Evolutionary conservation across 2,329 filamentous ascomycete genomes (phyloP).

Genomic region (Neobulgaria alba): DNA sequence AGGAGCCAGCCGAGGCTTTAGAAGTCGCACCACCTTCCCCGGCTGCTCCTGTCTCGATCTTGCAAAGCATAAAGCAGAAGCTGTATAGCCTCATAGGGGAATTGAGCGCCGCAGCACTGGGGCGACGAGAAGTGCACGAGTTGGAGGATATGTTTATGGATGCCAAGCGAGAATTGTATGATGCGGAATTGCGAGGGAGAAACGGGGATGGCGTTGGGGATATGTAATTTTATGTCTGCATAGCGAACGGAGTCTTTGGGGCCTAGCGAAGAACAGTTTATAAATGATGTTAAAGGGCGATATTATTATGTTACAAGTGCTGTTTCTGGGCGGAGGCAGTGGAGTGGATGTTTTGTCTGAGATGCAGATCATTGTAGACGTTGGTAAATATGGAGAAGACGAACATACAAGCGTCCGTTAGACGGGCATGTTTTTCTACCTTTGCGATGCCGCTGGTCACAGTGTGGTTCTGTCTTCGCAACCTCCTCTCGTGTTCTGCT

Average conservation of each 20-base stretch:
- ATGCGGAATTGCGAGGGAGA: constrained; percentile 54
- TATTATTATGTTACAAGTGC: no score
- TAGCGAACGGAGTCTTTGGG: not conserved
- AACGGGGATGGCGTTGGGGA: not conserved
- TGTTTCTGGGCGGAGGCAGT: no score
- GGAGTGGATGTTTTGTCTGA: not conserved
- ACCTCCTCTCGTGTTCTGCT: no score
- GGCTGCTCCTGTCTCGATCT: constrained; percentile 16
- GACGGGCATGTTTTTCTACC: no score
- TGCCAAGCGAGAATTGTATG: constrained; percentile 64
- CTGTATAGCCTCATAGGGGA: constrained; percentile 49
- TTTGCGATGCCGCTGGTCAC: no score
- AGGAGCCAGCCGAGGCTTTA: not conserved
- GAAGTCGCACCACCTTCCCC: not conserved
- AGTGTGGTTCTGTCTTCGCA: no score
- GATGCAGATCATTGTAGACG: no score
- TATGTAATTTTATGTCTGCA: constrained; percentile 1
- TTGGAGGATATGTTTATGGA: constrained; percentile 76
- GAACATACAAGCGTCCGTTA: no score
- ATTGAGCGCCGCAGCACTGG: constrained; percentile 50
- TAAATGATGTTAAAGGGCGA: no score
- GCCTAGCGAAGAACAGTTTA: no score
- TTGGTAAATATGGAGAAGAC: no score
- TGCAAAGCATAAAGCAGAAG: constrained; percentile 43
- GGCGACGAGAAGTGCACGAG: constrained; percentile 56